Percentiles rank a stretch among this genome's conserved stretches.
phyloP scores from a whole-genome alignment of 768 basidiomycete species.

The Collybiopsis confluens region DNA sequence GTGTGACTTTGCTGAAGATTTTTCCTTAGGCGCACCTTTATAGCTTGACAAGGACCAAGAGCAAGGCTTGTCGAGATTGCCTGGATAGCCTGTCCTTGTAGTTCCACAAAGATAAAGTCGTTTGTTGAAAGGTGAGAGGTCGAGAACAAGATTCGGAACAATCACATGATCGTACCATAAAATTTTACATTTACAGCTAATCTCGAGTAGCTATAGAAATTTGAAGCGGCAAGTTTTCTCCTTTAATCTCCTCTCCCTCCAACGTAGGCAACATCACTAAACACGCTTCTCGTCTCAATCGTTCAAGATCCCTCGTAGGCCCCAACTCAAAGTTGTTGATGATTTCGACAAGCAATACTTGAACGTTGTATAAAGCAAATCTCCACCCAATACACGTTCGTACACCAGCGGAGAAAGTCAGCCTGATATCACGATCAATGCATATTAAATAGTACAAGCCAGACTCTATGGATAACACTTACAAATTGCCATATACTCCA shows the following conservation, averaged over 20 bases:
- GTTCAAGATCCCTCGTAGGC: conserved; percentile 33
- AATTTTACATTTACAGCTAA: neutral
- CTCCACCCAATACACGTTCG: conserved; percentile 47
- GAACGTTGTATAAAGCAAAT: conserved; percentile 52
- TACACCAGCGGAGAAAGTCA: conserved; percentile 46
- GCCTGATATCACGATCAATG: conserved; percentile 17
- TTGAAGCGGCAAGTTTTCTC: conserved; percentile 39
- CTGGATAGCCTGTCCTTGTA: too few species aligned
- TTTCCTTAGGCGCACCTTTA: too few species aligned
- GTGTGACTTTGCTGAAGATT: too few species aligned
- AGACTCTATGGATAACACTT: conserved; percentile 9
- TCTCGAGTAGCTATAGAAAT: conserved; percentile 35
- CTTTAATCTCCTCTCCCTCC: conserved; percentile 39
- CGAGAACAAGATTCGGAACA: too few species aligned
- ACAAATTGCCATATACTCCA: conserved; percentile 48
- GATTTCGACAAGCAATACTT: conserved; percentile 54
- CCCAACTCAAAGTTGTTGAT: conserved; percentile 56
- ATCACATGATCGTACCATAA: too few species aligned
- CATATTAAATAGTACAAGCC: neutral
- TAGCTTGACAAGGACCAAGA: too few species aligned
- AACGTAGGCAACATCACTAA: conserved; percentile 45
- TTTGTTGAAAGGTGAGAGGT: too few species aligned
- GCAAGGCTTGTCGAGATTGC: too few species aligned
- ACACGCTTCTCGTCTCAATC: conserved; percentile 40
- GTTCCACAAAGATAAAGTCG: too few species aligned